Base-by-base conservation (phyloP, 1,284 basidiomycete species). In the Rhodotorula sp. region DNA sequence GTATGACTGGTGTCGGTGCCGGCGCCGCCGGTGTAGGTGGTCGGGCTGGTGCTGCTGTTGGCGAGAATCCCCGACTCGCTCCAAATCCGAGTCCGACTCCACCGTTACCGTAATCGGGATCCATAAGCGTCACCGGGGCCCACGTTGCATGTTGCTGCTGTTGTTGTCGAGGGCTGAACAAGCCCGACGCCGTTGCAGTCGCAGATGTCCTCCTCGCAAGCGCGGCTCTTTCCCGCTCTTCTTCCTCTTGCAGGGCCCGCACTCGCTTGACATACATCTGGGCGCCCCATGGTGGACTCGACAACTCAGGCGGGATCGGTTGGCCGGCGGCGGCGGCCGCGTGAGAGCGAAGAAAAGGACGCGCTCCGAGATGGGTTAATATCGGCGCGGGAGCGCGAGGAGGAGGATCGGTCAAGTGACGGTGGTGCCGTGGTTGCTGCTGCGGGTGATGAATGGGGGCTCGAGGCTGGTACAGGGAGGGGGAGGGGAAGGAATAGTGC, bases 251-350 rank as follows among this genome's bases (percentile, higher is more conserved):
- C 55, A n/a, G 48, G 15, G 56, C 66, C 6, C 66, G 38, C 38
- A 67, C 47, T 8, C 38, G 47, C 61, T 67, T 67, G 38, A 63
- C 28, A 28, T 67, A 67, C 38, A 59, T 43, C 49, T 67, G 66
- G 12, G 55, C 66, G 1, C 48, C 66, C 55, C 62, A 67, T 1
- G 66, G 66, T 2, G 47, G 38, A 16, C 47, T 34, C 19, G 28
- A 21, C 34, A 67, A 31, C 14, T 21, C 55, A 12, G 48, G 19
- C 3, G 66, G 66, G 0, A 45, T 19, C 4, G 54, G 26, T 26
- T 12, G 54, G n/a, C 38, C 38, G 38, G 38, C 38, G 38, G 38
- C 38, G 38, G 12, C 38, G 38, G 38, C 38, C 38, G 8, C 2
- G 8, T 12, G 38, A 43, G 38, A 43, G 38, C 38, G 38, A 43